phyloP scores from a whole-genome alignment of 2,329 filamentous ascomycete species.

The Diaporthe citriasiana region DNA sequence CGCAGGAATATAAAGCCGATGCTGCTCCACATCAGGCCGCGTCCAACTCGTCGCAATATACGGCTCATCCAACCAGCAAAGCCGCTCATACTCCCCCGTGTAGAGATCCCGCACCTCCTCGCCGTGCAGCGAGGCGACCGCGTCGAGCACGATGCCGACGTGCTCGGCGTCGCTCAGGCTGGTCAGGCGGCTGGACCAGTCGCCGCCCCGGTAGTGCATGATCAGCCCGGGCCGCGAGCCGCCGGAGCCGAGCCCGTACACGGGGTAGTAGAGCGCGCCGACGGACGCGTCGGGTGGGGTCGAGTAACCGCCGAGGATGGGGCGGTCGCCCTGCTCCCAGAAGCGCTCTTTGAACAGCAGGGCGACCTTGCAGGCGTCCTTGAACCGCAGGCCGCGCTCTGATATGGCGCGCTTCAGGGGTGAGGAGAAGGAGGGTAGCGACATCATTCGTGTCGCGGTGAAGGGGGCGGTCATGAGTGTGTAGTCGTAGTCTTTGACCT shows the following conservation, averaged over 20 bases:
- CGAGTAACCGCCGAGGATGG: conserved; percentile 76
- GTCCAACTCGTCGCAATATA: conserved; percentile 75
- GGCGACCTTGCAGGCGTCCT: conserved; percentile 69
- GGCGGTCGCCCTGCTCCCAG: conserved; percentile 65
- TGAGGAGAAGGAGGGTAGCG: conserved; percentile 58
- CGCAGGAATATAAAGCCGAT: conserved; percentile 78
- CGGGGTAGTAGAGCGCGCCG: conserved; percentile 75
- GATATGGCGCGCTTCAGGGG: conserved; percentile 63
- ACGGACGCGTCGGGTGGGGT: conserved; percentile 69
- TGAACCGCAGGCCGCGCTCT: conserved; percentile 56
- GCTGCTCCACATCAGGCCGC: conserved; percentile 72
- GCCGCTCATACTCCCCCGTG: conserved; percentile 74
- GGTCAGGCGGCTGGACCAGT: conserved; percentile 55
- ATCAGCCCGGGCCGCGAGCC: conserved; percentile 74
- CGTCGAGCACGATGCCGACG: conserved; percentile 72
- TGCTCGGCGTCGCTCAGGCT: conserved; percentile 71
- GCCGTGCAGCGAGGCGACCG: conserved; percentile 77
- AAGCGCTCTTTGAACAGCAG: conserved; percentile 77
- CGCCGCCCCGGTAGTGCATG: conserved; percentile 67
- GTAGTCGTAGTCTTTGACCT: conserved; percentile 74
- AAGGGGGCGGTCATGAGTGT: conserved; percentile 75
- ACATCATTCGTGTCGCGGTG: conserved; percentile 73
- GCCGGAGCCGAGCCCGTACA: conserved; percentile 75
- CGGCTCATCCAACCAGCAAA: conserved; percentile 76
- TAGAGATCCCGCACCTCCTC: conserved; percentile 70